Conservation (phyloP, 2,329 filamentous ascomycete species). For the Neofusicoccum parvum region DNA sequence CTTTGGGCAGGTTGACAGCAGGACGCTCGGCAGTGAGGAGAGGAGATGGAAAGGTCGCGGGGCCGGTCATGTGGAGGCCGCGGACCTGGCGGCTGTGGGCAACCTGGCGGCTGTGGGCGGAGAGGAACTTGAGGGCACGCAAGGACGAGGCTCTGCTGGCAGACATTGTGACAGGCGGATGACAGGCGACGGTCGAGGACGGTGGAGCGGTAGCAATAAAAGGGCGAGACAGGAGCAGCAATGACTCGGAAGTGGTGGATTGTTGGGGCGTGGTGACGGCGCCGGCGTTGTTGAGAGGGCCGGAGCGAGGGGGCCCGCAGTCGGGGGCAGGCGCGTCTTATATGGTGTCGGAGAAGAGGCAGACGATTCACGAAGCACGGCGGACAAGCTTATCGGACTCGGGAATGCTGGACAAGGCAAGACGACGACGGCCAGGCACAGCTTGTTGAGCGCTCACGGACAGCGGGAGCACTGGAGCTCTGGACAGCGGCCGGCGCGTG, state of each 20-base stretch:
- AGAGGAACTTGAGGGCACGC: slow-evolving; percentile 46
- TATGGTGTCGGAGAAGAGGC: neutral
- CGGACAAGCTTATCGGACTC: neutral
- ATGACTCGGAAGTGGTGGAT: slow-evolving; percentile 6
- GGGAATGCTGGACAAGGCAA: neutral
- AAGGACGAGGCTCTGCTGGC: slow-evolving; percentile 45
- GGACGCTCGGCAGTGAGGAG: slow-evolving; percentile 54
- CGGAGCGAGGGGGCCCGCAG: neutral
- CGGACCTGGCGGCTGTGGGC: slow-evolving; percentile 41
- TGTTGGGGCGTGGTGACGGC: neutral
- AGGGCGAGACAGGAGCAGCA: neutral
- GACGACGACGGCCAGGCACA: slow-evolving; percentile 7
- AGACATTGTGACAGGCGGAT: slow-evolving; percentile 37
- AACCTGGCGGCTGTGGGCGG: slow-evolving; percentile 36
- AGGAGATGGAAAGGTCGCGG: slow-evolving; percentile 56
- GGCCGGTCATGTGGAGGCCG: slow-evolving; percentile 62
- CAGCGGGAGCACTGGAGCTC: slow-evolving; percentile 12
- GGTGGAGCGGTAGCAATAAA: neutral
- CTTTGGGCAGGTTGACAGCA: slow-evolving; percentile 53
- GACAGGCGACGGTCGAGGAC: neutral
- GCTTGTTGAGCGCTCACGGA: slow-evolving; percentile 16
- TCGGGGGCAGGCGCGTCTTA: neutral
- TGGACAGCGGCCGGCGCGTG: neutral
- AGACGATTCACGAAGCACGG: slow-evolving; percentile 2
- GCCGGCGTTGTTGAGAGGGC: neutral